These are phyloP conservation scores for Umbelopsis sp. DNA, from an alignment of 192 early-diverging fungal genomes.

Conservation along the genomic window DNA sequence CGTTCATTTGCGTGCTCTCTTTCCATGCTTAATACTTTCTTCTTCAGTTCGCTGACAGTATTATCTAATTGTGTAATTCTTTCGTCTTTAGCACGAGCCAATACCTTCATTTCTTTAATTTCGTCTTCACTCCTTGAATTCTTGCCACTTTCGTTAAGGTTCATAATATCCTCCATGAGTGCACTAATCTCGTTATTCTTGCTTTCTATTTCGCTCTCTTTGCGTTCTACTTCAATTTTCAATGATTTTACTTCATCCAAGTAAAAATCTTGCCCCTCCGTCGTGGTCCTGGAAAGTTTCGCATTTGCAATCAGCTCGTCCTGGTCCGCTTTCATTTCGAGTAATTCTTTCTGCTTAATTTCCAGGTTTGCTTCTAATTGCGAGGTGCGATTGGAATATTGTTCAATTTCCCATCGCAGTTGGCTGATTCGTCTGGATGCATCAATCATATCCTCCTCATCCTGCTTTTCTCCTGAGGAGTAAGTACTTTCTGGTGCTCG, in stretches of 20 bases:
- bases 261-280: background rate
- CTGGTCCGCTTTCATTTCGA: background rate
- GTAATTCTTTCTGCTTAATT: background rate
- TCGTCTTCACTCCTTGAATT: constrained; percentile 1
- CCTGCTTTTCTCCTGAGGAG: background rate
- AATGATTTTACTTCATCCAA: background rate
- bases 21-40: background rate
- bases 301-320: background rate
- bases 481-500: constrained; percentile 9
- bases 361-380: constrained; percentile 6
- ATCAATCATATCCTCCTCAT: constrained; percentile 7
- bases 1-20: background rate
- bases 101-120: constrained; percentile 1
- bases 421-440: constrained; percentile 12
- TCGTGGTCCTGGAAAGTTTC: background rate
- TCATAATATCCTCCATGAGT: constrained; percentile 14
- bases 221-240: background rate
- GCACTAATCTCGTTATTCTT: background rate
- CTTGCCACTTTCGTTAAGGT: background rate
- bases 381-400: constrained; percentile 3
- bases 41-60: background rate
- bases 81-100: constrained; percentile 13
- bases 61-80: constrained; percentile 2
- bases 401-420: constrained; percentile 8
- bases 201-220: background rate